A percentile compares a stretch with the other conserved stretches of the same genome.
Conservation (phyloP, 495 filamentous ascomycete genomes). For the Staphylotrichum tortipilum region DNA sequence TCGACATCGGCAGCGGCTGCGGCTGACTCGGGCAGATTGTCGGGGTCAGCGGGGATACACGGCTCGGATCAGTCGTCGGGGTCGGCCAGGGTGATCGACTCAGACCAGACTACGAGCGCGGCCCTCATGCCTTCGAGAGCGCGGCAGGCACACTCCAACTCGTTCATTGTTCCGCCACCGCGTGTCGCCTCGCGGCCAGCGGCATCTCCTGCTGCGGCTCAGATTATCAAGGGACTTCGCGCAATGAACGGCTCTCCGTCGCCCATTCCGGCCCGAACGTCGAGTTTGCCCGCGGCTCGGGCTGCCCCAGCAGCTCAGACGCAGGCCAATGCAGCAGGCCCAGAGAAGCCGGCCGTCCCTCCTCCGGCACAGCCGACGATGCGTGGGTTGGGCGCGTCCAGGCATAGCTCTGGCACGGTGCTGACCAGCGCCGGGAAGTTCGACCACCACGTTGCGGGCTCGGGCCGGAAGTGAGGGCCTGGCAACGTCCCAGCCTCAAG, state of each 20-base stretch:
- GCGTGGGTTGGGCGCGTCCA: slow-evolving; percentile 11
- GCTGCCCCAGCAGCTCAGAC: not conserved
- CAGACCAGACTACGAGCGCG: not conserved
- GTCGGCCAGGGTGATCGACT: not conserved
- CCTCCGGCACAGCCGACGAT: not conserved
- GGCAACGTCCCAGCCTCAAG: too few relatives aligned
- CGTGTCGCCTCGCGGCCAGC: too few relatives aligned
- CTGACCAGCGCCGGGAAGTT: slow-evolving; percentile 8
- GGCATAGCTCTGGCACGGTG: not conserved
- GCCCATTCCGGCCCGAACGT: not conserved
- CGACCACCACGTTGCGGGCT: not conserved
- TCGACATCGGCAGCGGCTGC: too few relatives aligned
- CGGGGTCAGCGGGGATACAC: too few relatives aligned
- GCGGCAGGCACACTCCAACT: not conserved
- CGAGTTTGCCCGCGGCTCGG: not conserved
- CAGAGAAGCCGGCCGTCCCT: not conserved
- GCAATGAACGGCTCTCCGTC: not conserved
- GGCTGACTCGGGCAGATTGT: too few relatives aligned
- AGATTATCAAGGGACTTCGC: too few relatives aligned
- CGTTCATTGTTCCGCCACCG: too few relatives aligned
- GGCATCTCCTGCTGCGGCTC: not conserved
- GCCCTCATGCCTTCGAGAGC: not conserved
- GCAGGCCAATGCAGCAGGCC: not conserved
- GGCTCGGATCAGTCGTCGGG: too few relatives aligned
- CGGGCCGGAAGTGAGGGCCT: not conserved